These are phyloP conservation scores for Skeletonema grethae DNA, from an alignment of 108 stramenopile genomes.

Conservation along the genomic window DNA sequence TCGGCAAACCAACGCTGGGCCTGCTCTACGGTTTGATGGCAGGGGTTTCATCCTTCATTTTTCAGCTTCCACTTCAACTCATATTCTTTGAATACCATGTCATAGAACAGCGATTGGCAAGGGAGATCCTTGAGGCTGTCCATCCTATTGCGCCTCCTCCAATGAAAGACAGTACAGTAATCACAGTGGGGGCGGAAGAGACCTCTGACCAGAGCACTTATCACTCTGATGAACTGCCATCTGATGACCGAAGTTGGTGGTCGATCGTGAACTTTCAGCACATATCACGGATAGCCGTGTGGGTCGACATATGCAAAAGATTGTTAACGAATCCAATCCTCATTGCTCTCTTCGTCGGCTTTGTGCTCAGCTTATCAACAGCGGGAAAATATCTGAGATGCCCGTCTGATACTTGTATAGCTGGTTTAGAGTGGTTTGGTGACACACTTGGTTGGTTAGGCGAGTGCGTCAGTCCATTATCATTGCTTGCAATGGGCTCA, in stretches of 20 bases:
- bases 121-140: background rate
- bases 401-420: slow-evolving; percentile 27
- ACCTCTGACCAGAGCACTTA: background rate
- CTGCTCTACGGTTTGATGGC: slow-evolving; percentile 40
- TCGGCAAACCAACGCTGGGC: slow-evolving; percentile 31
- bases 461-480: slow-evolving; percentile 30
- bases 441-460: slow-evolving; percentile 38
- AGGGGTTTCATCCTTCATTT: slow-evolving; percentile 47
- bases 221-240: background rate
- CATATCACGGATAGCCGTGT: slow-evolving; percentile 6
- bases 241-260: slow-evolving; percentile 3
- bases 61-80: slow-evolving; percentile 53
- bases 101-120: slow-evolving; percentile 8
- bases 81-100: slow-evolving; percentile 47
- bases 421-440: slow-evolving; percentile 38
- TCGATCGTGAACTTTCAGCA: slow-evolving; percentile 4
- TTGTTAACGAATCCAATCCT: slow-evolving; percentile 42
- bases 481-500: slow-evolving; percentile 49
- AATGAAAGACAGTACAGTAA: background rate
- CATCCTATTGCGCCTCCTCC: background rate
- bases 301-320: slow-evolving; percentile 31
- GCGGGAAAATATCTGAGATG: slow-evolving; percentile 25
- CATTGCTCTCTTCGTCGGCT: slow-evolving; percentile 39
- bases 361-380: slow-evolving; percentile 43
- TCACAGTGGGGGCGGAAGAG: background rate